phyloP scores from a whole-genome alignment of 257 asterid species.

The Agastache rugosa region DNA sequence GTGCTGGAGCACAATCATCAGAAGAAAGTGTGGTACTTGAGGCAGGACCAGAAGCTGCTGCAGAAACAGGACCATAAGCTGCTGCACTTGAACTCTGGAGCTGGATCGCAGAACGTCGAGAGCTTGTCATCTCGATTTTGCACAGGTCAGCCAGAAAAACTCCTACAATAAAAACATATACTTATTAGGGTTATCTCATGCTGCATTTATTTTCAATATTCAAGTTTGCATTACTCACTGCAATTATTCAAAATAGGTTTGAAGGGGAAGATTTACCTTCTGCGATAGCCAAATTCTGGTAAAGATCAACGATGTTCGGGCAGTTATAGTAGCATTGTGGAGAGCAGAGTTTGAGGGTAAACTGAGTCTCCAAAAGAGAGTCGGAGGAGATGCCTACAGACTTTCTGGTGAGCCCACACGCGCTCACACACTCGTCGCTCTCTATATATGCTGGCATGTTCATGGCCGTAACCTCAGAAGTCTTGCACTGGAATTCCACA shows the following conservation, averaged over 20 bases:
- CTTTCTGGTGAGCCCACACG: constrained; percentile 48
- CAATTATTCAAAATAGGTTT: neutral
- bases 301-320: constrained; percentile 53
- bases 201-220: neutral
- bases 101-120: constrained; percentile 49
- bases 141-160: constrained; percentile 51
- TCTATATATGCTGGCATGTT: constrained; percentile 41
- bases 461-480: constrained; percentile 38
- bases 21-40: constrained; percentile 27
- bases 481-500: constrained; percentile 43
- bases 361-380: constrained; percentile 39
- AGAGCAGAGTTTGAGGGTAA: constrained; percentile 45
- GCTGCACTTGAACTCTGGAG: constrained; percentile 56
- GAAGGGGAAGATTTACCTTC: constrained; percentile 40
- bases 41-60: constrained; percentile 28
- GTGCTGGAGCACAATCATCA: constrained; percentile 42
- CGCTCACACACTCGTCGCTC: constrained; percentile 45
- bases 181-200: neutral
- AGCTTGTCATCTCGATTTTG: constrained; percentile 34
- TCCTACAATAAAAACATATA: constrained; percentile 37
- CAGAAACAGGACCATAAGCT: constrained; percentile 35
- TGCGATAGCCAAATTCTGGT: constrained; percentile 50
- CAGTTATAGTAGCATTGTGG: constrained; percentile 46
- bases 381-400: constrained; percentile 51
- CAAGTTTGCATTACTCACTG: neutral